Base-by-base conservation (phyloP, 1,284 basidiomycete species). In the Hymenochaete sp. region DNA sequence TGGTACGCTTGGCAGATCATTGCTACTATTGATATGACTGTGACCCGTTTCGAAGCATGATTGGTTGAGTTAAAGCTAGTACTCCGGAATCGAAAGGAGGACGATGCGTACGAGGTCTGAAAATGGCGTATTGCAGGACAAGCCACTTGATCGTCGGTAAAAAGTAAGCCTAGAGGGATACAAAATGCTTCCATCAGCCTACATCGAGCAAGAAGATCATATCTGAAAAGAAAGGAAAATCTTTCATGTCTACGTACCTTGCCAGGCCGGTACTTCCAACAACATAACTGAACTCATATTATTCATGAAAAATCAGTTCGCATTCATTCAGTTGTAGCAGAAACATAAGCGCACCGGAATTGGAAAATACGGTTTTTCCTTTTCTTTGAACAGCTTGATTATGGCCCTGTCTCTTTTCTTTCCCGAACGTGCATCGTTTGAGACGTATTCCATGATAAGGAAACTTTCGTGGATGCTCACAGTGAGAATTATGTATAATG, bases 61-160 rank as follows among this genome's bases (percentile, higher is more conserved):
- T n/a, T n/a, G n/a, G n/a, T n/a, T n/a, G n/a, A n/a, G n/a, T n/a
- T n/a, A n/a, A n/a, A n/a, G n/a, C n/a, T n/a, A n/a, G n/a, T n/a
- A n/a, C n/a, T n/a, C n/a, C n/a, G n/a, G n/a, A n/a, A n/a, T n/a
- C n/a, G n/a, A n/a, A n/a, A n/a, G n/a, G n/a, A n/a, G n/a, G n/a
- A n/a, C n/a, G n/a, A n/a, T n/a, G n/a, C 66, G 52, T 53, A 83
- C 82, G 65, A 48, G 86, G 87, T 49, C 85, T 72, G 36, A 91
- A 66, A 47, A 91, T 75, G 27, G 88, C 79, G 57, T 91, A 93
- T 72, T 93, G 90, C 40, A 90, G 62, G 5, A 87, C 84, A 37
- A 75, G 69, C 84, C 83, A 89, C 79, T 85, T 90, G 56, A 92
- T 63, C 0, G 87, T 82, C 59, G 90, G 83, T 79, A 92, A 83